Evolutionary conservation across 2,329 filamentous ascomycete genomes (phyloP).

Genomic region (Colletotrichum karsti): DNA sequence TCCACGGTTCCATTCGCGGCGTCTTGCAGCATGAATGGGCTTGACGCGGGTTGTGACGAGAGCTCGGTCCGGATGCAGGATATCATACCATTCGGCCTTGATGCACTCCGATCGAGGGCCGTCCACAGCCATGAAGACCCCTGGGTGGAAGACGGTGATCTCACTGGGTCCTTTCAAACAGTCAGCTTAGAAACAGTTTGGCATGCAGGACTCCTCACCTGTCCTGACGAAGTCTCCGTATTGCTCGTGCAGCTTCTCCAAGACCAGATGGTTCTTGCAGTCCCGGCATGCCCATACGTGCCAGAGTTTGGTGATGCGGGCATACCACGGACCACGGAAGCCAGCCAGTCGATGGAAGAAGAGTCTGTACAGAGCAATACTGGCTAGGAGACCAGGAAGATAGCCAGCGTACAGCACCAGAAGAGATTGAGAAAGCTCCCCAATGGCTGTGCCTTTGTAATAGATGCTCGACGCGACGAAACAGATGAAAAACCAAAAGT

Average conservation of each 20-base stretch:
- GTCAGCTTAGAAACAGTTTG: neutral
- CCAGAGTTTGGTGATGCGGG: conserved; percentile 46
- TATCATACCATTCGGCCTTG: conserved; percentile 38
- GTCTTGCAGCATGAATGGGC: conserved; percentile 31
- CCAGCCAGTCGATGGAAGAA: conserved; percentile 46
- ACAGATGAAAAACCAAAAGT: conserved; percentile 20
- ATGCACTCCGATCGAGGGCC: conserved; percentile 34
- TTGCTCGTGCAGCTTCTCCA: conserved; percentile 31
- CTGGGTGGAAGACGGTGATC: conserved; percentile 36
- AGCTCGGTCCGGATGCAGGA: conserved; percentile 31
- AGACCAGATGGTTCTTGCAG: conserved; percentile 33
- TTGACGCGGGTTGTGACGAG: conserved; percentile 33
- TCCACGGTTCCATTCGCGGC: conserved; percentile 33
- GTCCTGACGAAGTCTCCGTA: conserved; percentile 38
- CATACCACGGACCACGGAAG: conserved; percentile 47
- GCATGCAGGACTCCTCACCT: conserved; percentile 13
- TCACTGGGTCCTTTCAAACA: conserved; percentile 31
- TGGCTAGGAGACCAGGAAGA: conserved; percentile 31
- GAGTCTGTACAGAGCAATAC: conserved; percentile 46
- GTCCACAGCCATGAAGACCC: conserved; percentile 33
- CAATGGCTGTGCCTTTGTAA: conserved; percentile 1
- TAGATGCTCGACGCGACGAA: conserved; percentile 14
- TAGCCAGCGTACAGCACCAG: conserved; percentile 25
- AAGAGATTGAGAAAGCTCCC: neutral
- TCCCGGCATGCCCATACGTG: conserved; percentile 37